Base-by-base conservation (phyloP, 768 basidiomycete genomes). In the Tricholoma flavovirens region DNA sequence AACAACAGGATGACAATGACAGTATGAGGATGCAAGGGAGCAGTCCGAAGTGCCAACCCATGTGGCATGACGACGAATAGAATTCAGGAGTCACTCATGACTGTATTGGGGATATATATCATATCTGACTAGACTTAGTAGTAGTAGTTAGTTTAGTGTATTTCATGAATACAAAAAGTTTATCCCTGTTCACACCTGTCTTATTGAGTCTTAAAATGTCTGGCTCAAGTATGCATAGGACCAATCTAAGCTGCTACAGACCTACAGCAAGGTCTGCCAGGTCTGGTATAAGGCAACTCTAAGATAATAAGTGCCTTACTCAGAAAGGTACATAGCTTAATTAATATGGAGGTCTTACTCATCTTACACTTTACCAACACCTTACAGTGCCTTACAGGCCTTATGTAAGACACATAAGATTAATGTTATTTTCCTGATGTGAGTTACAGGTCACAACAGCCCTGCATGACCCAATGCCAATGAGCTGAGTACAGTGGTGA, bases 311-410 rank as follows among this genome's bases (percentile, higher is more conserved):
- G 22, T 52, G n/a, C 38, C 51, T 40, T 52, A 19, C 22, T 35
- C 51, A 52, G 51, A 52, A 52, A 52, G 51, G 51, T 52, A 40
- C 51, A 52, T 52, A 40, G 51, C 51, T 52, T 52, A 24, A 24
- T 19, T 36, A 52, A 52, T 14, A 40, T 26, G 6, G n/a, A 36
- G 38, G 19, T 52, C 51, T 52, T 52, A 52, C 36, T 52, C 21
- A 4, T 29, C 46, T 48, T 48, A 15, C 6, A 8, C 46, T 26
- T 48, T 48, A 48, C n/a, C 26, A 48, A 15, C 14, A 33, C 17
- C 51, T 52, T 52, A 36, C 36, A 35, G 35, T 26, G 24, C 24
- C 24, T 26, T 26, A 26, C 5, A n/a, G 24, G 30, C 30, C 30
- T 32, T 32, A 32, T 32, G 30, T 32, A 32, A 32, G 30, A 32